A percentile compares a stretch with the other conserved stretches of the same genome.
phyloP scores from a whole-genome alignment of 2,329 filamentous ascomycete genomes.

The Hypoxylon sp. region DNA sequence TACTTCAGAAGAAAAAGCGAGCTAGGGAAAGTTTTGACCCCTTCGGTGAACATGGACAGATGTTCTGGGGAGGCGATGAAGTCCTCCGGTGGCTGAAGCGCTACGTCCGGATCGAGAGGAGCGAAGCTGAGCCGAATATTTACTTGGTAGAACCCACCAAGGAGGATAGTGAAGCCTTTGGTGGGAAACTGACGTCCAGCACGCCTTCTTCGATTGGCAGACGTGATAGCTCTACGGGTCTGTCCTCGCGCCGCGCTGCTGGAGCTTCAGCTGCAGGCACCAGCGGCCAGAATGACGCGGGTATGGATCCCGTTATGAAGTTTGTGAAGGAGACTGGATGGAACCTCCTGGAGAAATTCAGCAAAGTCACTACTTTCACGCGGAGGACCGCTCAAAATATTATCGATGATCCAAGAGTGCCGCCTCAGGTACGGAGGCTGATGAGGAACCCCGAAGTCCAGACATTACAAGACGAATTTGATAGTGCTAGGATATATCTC shows the following conservation, averaged over 20 bases:
- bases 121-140: slow-evolving; percentile 86
- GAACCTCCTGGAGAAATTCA: slow-evolving; percentile 97
- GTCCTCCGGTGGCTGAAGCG: slow-evolving; percentile 89
- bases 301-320: slow-evolving; percentile 94
- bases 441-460: slow-evolving; percentile 94
- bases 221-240: slow-evolving; percentile 54
- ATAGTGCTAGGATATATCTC: slow-evolving; percentile 93
- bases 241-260: slow-evolving; percentile 52
- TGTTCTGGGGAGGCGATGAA: slow-evolving; percentile 99
- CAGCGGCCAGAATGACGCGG: slow-evolving; percentile 61
- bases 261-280: slow-evolving; percentile 54
- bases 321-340: slow-evolving; percentile 94
- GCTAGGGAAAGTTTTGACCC: slow-evolving; percentile 89
- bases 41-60: slow-evolving; percentile 83
- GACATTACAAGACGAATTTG: slow-evolving; percentile 95
- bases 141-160: slow-evolving; percentile 89
- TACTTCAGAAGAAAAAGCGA: slow-evolving; percentile 89
- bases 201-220: slow-evolving; percentile 59
- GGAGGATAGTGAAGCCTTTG: slow-evolving; percentile 87
- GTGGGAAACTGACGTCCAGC: slow-evolving; percentile 67
- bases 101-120: slow-evolving; percentile 86
- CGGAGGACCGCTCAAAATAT: slow-evolving; percentile 91
- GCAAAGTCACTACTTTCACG: slow-evolving; percentile 97
- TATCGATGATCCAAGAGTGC: slow-evolving; percentile 89
- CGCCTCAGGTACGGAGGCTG: slow-evolving; percentile 86